Evolutionary conservation across 768 basidiomycete species (phyloP).

Genomic region (Phlebiopsis flavidoalba): DNA sequence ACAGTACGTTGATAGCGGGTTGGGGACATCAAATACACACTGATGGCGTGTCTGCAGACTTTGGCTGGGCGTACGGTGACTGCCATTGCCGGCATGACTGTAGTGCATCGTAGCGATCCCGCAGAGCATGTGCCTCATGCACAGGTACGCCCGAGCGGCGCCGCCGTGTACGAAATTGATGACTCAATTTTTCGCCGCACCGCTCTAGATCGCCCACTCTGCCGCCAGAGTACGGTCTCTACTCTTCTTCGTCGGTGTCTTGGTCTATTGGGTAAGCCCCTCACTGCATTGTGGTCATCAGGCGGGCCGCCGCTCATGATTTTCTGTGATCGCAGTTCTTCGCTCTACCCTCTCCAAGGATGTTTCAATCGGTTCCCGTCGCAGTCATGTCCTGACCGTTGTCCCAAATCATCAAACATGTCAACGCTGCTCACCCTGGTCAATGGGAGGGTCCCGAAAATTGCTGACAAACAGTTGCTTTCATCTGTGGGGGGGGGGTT

Average conservation of each 20-base stretch:
- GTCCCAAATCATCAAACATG: conserved; percentile 70
- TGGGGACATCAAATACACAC: not conserved
- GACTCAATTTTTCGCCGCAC: not conserved
- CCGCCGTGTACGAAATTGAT: not conserved
- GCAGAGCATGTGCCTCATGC: conserved; percentile 92
- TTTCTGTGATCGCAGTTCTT: conserved; percentile 57
- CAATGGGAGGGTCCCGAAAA: conserved; percentile 62
- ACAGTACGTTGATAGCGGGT: conserved; percentile 49
- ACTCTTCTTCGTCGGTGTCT: conserved; percentile 86
- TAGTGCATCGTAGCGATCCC: conserved; percentile 95
- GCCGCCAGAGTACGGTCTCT: conserved; percentile 84
- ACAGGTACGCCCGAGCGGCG: conserved; percentile 35
- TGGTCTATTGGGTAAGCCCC: conserved; percentile 69
- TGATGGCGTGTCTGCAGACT: conserved; percentile 12
- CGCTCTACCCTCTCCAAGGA: conserved; percentile 97
- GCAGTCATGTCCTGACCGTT: conserved; percentile 97
- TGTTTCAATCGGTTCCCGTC: conserved; percentile 98
- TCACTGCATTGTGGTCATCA: not conserved
- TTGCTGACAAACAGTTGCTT: conserved; percentile 81
- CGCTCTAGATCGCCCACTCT: conserved; percentile 73
- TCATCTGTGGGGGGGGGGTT: conserved; percentile 85
- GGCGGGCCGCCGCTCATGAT: not conserved
- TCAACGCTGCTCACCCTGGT: conserved; percentile 49
- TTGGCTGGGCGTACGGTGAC: conserved; percentile 82
- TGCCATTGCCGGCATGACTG: conserved; percentile 58